Percentiles rank a stretch among this genome's conserved stretches.
Conservation (phyloP, 352 stramenopile species). For the Globisporangium paddicum region DNA sequence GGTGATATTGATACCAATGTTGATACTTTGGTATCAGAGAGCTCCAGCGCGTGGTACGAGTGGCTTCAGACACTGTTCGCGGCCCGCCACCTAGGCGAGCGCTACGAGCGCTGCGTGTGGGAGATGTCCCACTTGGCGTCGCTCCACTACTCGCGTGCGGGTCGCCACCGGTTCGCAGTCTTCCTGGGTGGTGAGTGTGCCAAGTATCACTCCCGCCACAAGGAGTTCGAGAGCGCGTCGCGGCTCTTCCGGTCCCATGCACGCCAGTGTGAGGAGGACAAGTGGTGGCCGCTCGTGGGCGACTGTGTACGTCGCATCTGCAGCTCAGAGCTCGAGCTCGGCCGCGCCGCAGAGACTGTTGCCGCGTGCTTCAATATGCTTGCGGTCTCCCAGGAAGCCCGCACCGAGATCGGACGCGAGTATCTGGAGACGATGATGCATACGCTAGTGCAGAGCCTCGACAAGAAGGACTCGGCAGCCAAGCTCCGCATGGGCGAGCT, state of each 20-base stretch:
- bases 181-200: constrained; percentile 73
- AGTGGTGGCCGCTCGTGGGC: constrained; percentile 62
- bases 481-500: constrained; percentile 52
- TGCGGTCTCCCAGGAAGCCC: constrained; percentile 39
- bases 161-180: constrained; percentile 68
- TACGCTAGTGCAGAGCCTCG: constrained; percentile 39
- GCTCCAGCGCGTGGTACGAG: constrained; percentile 43
- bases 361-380: constrained; percentile 64
- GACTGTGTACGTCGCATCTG: constrained; percentile 54
- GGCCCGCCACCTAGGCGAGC: constrained; percentile 15
- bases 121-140: constrained; percentile 75
- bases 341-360: constrained; percentile 46
- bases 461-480: constrained; percentile 10
- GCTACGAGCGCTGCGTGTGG: constrained; percentile 53
- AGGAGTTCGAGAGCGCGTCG: constrained; percentile 61
- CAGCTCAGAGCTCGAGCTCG: constrained; percentile 45
- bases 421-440: constrained; percentile 48
- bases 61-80: constrained; percentile 44
- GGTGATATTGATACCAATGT: background rate
- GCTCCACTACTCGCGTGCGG: constrained; percentile 67
- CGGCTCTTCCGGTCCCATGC: constrained; percentile 60
- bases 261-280: constrained; percentile 71
- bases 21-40: constrained; percentile 5
- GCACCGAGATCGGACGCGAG: constrained; percentile 36
- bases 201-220: constrained; percentile 45